Percentiles rank a stretch among this genome's conserved stretches.
Conservation (phyloP, 2,329 filamentous ascomycete genomes). For the Penicillium janthinellum region DNA sequence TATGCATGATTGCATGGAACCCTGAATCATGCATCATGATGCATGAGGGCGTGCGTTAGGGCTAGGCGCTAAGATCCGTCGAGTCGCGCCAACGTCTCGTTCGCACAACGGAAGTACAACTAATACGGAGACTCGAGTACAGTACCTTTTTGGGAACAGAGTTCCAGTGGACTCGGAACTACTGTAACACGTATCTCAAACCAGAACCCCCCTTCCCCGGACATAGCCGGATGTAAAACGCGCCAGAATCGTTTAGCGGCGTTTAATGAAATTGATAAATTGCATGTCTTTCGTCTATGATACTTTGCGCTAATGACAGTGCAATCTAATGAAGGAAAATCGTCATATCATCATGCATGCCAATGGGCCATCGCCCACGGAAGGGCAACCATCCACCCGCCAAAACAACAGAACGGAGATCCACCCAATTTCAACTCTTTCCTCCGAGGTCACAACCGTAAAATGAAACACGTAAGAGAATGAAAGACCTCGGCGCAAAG, state of each 20-base stretch:
- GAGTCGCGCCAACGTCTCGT: not conserved
- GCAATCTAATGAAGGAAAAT: not conserved
- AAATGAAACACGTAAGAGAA: not conserved
- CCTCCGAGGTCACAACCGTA: not conserved
- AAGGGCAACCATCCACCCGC: not conserved
- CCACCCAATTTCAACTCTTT: not conserved
- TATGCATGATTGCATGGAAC: not conserved
- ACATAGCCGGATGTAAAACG: not conserved
- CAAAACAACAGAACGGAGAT: not conserved
- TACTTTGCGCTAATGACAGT: not conserved
- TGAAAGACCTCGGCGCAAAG: not conserved
- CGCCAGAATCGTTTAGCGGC: not conserved
- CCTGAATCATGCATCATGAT: not conserved
- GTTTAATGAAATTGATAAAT: not conserved
- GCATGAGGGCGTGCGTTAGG: not conserved
- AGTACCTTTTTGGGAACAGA: not conserved
- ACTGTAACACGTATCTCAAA: not conserved
- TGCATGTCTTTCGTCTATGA: not conserved
- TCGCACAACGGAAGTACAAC: not conserved
- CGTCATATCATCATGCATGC: not conserved
- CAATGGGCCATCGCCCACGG: not conserved
- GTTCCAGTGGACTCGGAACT: not conserved
- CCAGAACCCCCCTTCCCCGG: not conserved
- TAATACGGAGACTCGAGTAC: not conserved
- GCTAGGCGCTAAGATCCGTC: not conserved